Evolutionary conservation across 768 basidiomycete species (phyloP), one percentile per base, ranked within the genome.

Genomic region (Lactarius deliciosus): DNA sequence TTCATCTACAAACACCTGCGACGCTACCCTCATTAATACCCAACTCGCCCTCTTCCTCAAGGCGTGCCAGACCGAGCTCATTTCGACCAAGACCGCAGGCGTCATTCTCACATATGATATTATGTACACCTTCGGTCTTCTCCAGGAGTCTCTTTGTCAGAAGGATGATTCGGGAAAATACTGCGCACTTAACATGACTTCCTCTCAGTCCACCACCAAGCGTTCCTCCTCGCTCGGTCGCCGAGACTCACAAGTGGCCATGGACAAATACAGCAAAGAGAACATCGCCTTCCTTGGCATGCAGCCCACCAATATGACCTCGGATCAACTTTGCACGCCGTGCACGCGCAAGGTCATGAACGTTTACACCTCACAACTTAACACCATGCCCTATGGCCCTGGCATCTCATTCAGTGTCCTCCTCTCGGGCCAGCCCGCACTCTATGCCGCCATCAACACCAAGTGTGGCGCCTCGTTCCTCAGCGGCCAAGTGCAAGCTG

Each of bases 251-350:
- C 79, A 77, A 75, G 64, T 73, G 9, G 69, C 74, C 36, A 62
- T 81, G 55, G 79, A 80, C 11, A 82, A 83, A 11, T 89, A 81
- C 78, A 68, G 71, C 55, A 70, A 78, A 56, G 83, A 83, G 73
- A 92, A 90, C 81, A 76, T 97, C 63, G 80, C 85, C 41, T 97
- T 92, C 90, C 80, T 98, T 70, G 87, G 91, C 87, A 82, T 91
- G 73, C 75, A 81, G 34, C 80, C 89, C 55, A 68, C 8, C 34
- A 32, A 72, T 67, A 77, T 84, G 73, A 43, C 82, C 32, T 75
- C 80, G n/a, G 71, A 76, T 32, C 61, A 76, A 28, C 87, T 97
- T 54, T 98, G 96, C 86, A 87, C 82, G 2, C 71, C 87, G 16
- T 98, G 96, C 86, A 87, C 92, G 15, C 85, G 90, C 75, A 83